phyloP scores from a whole-genome alignment of 2,329 filamentous ascomycete species.

The Curvularia eragrostidis region DNA sequence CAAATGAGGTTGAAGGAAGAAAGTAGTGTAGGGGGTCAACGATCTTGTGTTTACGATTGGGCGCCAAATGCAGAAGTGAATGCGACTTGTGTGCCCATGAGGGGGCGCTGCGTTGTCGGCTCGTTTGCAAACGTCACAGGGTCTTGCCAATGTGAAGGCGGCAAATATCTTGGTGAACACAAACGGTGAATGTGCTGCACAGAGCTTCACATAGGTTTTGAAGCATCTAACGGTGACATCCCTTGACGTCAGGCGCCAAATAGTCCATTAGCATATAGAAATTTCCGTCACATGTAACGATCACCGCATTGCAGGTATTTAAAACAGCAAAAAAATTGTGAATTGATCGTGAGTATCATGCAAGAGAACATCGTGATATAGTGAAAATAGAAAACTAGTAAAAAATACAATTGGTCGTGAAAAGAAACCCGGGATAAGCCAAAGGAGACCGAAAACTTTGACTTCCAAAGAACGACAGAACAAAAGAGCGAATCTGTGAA shows the following conservation, averaged over 20 bases:
- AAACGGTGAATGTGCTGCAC: background rate
- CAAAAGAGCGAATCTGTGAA: background rate
- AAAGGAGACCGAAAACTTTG: background rate
- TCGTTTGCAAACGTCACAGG: background rate
- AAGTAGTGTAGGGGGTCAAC: constrained; percentile 1
- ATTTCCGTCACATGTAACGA: background rate
- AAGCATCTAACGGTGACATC: background rate
- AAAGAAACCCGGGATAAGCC: background rate
- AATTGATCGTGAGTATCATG: background rate
- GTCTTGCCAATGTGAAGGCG: constrained; percentile 3
- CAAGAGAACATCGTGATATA: background rate
- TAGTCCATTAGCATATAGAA: background rate
- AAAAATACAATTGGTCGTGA: background rate
- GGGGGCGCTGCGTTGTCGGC: constrained; percentile 3
- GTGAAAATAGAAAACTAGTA: background rate
- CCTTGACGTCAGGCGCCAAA: background rate
- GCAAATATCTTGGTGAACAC: background rate
- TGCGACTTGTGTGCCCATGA: constrained; percentile 1
- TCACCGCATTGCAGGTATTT: background rate
- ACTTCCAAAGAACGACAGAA: background rate
- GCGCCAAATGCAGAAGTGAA: constrained; percentile 8
- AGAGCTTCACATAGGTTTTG: background rate
- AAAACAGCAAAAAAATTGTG: too few relatives aligned
- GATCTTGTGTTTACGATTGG: constrained; percentile 2
- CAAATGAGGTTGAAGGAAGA: background rate